These are phyloP conservation scores for Excoecaria cochinchinensis DNA, from an alignment of 345 rosid genomes.

Conservation along the genomic window DNA sequence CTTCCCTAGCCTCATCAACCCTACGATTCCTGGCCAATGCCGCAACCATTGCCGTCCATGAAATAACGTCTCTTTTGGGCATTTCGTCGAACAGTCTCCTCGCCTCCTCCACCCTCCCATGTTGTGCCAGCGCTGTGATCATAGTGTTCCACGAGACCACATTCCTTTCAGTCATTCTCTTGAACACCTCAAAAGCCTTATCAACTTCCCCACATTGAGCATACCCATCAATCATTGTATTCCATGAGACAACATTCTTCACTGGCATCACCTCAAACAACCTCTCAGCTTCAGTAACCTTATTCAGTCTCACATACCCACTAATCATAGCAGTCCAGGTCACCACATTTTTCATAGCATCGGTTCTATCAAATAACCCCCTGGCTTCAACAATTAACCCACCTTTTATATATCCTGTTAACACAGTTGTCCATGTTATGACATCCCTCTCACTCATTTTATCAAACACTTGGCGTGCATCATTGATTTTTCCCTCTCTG, in stretches of 20 bases:
- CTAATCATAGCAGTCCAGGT: conserved; percentile 76
- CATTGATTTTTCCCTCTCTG: conserved; percentile 44
- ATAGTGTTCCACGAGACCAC: conserved; percentile 64
- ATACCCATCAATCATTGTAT: conserved; percentile 71
- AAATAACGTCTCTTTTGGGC: conserved; percentile 64
- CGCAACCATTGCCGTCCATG: conserved; percentile 63
- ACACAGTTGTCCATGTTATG: conserved; percentile 61
- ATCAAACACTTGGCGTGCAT: conserved; percentile 68
- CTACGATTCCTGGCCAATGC: conserved; percentile 58
- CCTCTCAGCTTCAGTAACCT: conserved; percentile 53
- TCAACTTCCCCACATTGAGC: conserved; percentile 42
- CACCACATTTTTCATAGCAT: conserved; percentile 61
- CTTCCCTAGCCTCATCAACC: conserved; percentile 58
- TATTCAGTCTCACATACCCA: conserved; percentile 52
- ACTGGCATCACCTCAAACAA: conserved; percentile 58
- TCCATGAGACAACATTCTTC: conserved; percentile 72
- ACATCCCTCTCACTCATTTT: conserved; percentile 58
- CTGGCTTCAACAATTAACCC: conserved; percentile 62
- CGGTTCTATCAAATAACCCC: conserved; percentile 48
- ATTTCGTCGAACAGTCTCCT: conserved; percentile 45
- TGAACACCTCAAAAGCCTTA: conserved; percentile 46
- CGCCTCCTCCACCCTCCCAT: conserved; percentile 66
- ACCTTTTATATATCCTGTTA: conserved; percentile 56
- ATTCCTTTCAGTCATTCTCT: conserved; percentile 62
- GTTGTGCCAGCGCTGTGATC: conserved; percentile 44